These are phyloP conservation scores for Hanseniaspora jakobsenii DNA, from an alignment of 805 yeast species.

Conservation along the genomic window DNA sequence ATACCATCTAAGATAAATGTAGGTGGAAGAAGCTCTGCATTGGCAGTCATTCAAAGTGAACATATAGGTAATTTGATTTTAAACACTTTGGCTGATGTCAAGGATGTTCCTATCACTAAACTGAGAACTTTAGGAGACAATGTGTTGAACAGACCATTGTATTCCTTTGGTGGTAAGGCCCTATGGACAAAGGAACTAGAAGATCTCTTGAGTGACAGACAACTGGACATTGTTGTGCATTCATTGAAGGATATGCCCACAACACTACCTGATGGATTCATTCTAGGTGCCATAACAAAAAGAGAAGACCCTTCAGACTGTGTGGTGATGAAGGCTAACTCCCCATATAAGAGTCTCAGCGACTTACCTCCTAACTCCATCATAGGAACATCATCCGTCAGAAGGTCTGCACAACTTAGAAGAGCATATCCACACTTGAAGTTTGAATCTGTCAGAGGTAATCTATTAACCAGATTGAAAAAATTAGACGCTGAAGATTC, in stretches of 20 bases:
- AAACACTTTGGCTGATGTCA: constrained; percentile 46
- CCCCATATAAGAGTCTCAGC: constrained; percentile 48
- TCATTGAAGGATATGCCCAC: constrained; percentile 92
- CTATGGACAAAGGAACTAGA: constrained; percentile 95
- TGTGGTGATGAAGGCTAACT: constrained; percentile 55
- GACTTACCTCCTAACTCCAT: constrained; percentile 78
- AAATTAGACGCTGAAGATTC: constrained; percentile 67
- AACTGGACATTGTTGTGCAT: constrained; percentile 82
- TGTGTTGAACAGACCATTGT: constrained; percentile 70
- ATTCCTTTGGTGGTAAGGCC: constrained; percentile 91
- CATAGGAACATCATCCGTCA: constrained; percentile 88
- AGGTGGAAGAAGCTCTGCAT: constrained; percentile 79
- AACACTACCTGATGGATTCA: constrained; percentile 74
- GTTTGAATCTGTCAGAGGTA: constrained; percentile 82
- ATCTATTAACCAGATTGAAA: constrained; percentile 61
- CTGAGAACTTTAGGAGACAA: constrained; percentile 84
- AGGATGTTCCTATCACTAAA: constrained; percentile 60
- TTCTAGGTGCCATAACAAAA: constrained; percentile 71
- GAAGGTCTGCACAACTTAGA: constrained; percentile 83
- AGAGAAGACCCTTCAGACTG: constrained; percentile 94
- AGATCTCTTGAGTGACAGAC: constrained; percentile 53
- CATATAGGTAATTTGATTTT: constrained; percentile 53
- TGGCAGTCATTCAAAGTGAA: constrained; percentile 81
- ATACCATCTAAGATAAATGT: constrained; percentile 31
- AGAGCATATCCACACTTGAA: constrained; percentile 62